Conservation (phyloP, 331 rosid species). For the Acacia pycnantha region DNA sequence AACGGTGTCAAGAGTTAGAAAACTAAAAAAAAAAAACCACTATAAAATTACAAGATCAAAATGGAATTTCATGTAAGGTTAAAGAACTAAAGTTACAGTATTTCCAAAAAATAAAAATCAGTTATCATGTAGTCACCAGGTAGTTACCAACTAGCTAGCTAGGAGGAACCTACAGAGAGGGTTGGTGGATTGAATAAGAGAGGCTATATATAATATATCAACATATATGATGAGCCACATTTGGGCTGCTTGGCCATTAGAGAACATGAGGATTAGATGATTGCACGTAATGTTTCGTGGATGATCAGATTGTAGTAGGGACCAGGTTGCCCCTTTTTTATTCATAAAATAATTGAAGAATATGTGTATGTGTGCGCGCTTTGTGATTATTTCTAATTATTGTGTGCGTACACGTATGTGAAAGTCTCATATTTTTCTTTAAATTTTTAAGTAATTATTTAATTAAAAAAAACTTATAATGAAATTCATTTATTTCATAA, state of each 20-base stretch:
- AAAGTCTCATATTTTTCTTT: not conserved
- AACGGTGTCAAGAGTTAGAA: too few species aligned
- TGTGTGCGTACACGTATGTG: not conserved
- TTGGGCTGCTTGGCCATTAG: not conserved
- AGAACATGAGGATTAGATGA: not conserved
- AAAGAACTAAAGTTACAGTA: too few species aligned
- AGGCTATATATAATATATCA: not conserved
- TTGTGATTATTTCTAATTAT: not conserved
- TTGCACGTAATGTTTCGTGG: not conserved
- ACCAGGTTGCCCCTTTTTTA: not conserved
- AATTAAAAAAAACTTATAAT: not conserved
- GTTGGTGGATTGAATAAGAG: not conserved
- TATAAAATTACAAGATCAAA: too few species aligned
- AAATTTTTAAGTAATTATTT: not conserved
- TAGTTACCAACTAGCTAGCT: too few species aligned
- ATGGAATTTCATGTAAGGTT: too few species aligned
- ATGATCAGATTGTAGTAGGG: not conserved
- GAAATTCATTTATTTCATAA: not conserved
- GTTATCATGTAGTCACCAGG: too few species aligned
- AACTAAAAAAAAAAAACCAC: too few species aligned
- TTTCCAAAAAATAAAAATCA: too few species aligned
- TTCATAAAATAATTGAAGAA: not conserved
- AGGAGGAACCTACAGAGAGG: not conserved
- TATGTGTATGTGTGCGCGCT: not conserved
- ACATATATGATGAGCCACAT: not conserved